These are phyloP conservation scores for Eucommia ulmoides DNA, from an alignment of 257 asterid species.

Conservation along the genomic window DNA sequence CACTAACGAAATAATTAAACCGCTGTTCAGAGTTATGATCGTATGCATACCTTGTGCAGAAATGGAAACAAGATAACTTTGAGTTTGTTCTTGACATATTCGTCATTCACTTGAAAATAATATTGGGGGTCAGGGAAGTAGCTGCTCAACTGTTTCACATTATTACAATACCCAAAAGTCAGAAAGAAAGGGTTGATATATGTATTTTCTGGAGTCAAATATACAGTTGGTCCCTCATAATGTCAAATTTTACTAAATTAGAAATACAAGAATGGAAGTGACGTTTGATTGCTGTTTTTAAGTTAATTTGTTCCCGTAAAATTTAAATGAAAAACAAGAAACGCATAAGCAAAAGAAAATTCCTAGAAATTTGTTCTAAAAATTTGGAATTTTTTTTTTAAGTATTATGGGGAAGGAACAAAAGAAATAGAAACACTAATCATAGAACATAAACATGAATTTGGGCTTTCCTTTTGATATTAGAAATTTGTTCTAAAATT, in stretches of 20 bases:
- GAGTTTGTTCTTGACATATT: constrained; percentile 16
- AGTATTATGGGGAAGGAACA: too few relatives aligned
- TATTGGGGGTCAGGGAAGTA: constrained; percentile 16
- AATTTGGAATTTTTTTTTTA: too few relatives aligned
- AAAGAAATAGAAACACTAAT: too few relatives aligned
- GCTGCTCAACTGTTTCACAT: constrained; percentile 10
- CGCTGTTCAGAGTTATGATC: too few relatives aligned
- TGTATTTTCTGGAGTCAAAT: background rate
- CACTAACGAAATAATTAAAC: too few relatives aligned
- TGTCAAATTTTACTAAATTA: background rate
- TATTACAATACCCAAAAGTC: background rate
- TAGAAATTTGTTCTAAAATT: too few relatives aligned
- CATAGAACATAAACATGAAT: too few relatives aligned
- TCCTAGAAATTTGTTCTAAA: too few relatives aligned
- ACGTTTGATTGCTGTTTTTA: background rate
- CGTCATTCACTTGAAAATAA: constrained; percentile 21
- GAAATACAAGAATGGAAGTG: background rate
- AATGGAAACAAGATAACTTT: constrained; percentile 18
- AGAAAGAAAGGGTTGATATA: too few relatives aligned
- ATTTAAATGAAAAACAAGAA: background rate
- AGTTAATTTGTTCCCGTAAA: background rate
- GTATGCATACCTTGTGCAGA: constrained; percentile 19
- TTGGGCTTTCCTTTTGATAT: too few relatives aligned
- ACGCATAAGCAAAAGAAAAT: background rate
- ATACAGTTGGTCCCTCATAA: background rate